These are phyloP conservation scores for Thinopyrum elongatum DNA, from an alignment of 176 grass and related monocot species.

Conservation along the genomic window DNA sequence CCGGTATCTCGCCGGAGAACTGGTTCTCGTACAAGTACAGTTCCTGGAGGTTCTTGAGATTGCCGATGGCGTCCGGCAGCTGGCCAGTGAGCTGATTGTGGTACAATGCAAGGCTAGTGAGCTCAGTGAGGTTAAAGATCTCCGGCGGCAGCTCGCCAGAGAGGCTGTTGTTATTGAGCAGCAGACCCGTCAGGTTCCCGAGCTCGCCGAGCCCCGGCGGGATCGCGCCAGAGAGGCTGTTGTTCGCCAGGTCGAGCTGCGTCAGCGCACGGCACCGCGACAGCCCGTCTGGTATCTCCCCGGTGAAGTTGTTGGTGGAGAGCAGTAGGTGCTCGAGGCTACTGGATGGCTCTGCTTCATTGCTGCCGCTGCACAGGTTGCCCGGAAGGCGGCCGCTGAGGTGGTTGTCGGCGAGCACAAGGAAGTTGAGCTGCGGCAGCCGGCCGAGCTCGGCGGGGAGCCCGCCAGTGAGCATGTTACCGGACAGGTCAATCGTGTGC, in stretches of 20 bases:
- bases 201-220: slow-evolving; percentile 57
- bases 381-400: slow-evolving; percentile 54
- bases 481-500: slow-evolving; percentile 61
- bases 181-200: slow-evolving; percentile 62
- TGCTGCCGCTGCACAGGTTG: slow-evolving; percentile 42
- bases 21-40: slow-evolving; percentile 92
- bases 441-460: slow-evolving; percentile 50
- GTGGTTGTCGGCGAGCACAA: slow-evolving; percentile 73
- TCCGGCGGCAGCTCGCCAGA: slow-evolving; percentile 54
- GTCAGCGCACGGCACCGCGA: slow-evolving; percentile 54
- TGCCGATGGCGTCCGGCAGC: slow-evolving; percentile 57
- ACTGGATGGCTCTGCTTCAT: slow-evolving; percentile 11
- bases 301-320: slow-evolving; percentile 88
- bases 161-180: slow-evolving; percentile 90
- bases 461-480: slow-evolving; percentile 64
- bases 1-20: slow-evolving; percentile 66
- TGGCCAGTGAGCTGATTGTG: slow-evolving; percentile 65
- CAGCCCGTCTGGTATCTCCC: slow-evolving; percentile 60
- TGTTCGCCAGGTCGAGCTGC: slow-evolving; percentile 91
- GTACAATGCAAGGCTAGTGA: slow-evolving; percentile 62
- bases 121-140: slow-evolving; percentile 64
- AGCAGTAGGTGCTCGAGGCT: slow-evolving; percentile 71
- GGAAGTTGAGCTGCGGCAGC: slow-evolving; percentile 60
- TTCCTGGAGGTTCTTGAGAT: slow-evolving; percentile 51
- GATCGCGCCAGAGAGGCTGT: slow-evolving; percentile 68